Evolutionary conservation across 148 eudicot species (phyloP), one percentile per base, ranked within the genome.

Genomic region (Silene latifolia): DNA sequence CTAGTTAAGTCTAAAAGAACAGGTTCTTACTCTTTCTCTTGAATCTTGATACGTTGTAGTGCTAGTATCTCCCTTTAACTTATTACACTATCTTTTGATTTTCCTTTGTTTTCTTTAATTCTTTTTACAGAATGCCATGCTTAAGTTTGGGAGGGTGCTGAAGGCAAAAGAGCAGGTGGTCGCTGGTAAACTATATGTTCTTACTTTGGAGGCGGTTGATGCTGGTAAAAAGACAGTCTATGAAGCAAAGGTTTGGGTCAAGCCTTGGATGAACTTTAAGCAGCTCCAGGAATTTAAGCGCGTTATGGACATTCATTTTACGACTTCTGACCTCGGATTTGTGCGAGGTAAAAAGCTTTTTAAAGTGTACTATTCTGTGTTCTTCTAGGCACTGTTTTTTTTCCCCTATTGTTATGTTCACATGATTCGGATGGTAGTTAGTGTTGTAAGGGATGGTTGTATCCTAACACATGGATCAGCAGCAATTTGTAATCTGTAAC

Each of bases 221-320:
- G 82, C 86, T 29, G 88, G 84, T 5, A 78, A 91, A 79, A 88
- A 53, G 68, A 83, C 86, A 65, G 67, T 83, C 0, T 89, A 88
- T 61, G 93, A 91, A 77, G 93, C 91, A 5, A 91, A 89, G 81
- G 89, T 89, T 54, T 91, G 88, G 93, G 91, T 86, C 63, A 87
- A 88, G 89, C 90, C 90, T 13, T 88, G 93, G 93, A 78, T 85
- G 85, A 85, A 89, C 79, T 88, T 86, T 74, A 89, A 85, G 83
- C 81, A 89, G 84, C 71, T 89, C 48, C 86, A 85, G 83, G 97
- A 88, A 56, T 91, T 91, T 69, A 89, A 85, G 84, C 78, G 13
- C 48, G 82, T 79, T 19, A 75, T 74, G 39, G 86, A 80, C 64
- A 76, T 58, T 69, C 73, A 66, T 44, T 81, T 86, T 32, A 79